Evolutionary conservation across 129 eudicot genomes (phyloP).

Genomic region (Silybum marianum): DNA sequence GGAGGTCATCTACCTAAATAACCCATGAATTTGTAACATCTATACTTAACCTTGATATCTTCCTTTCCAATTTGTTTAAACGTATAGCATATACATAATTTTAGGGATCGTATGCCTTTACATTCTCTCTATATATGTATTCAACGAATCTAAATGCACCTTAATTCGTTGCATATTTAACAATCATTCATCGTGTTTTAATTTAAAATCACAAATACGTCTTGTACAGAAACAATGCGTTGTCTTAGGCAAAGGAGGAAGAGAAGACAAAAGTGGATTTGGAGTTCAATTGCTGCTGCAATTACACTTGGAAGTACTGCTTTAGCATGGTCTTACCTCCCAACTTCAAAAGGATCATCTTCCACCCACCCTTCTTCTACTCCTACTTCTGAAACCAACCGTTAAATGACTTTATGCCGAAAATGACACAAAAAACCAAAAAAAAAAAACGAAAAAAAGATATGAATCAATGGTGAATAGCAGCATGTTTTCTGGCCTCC

Average conservation of each 20-base stretch:
- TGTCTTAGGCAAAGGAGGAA: conserved; percentile 74
- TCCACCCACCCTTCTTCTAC: conserved; percentile 32
- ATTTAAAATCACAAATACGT: not conserved
- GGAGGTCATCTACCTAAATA: not conserved
- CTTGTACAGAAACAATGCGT: conserved; percentile 62
- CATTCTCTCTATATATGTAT: not conserved
- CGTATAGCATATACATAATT: not conserved
- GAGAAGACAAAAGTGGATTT: conserved; percentile 71
- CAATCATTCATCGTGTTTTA: not conserved
- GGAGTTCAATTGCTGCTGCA: conserved; percentile 78
- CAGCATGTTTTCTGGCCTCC: conserved; percentile 17
- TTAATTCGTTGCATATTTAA: not conserved
- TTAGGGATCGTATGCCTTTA: not conserved
- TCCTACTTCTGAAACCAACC: conserved; percentile 30
- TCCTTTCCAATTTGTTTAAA: not conserved
- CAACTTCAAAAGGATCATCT: conserved; percentile 52
- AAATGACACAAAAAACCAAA: not conserved
- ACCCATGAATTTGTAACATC: not conserved
- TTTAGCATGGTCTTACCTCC: conserved; percentile 80
- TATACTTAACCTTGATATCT: not conserved
- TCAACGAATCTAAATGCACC: not conserved
- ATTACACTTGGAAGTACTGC: conserved; percentile 63
- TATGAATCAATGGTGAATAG: conserved; percentile 13
- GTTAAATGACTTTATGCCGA: conserved; percentile 25
- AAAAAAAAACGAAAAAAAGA: not conserved